Percentiles rank a stretch among this genome's conserved stretches.
Conservation (phyloP, 257 asterid genomes). For the Rehmannia glutinosa region DNA sequence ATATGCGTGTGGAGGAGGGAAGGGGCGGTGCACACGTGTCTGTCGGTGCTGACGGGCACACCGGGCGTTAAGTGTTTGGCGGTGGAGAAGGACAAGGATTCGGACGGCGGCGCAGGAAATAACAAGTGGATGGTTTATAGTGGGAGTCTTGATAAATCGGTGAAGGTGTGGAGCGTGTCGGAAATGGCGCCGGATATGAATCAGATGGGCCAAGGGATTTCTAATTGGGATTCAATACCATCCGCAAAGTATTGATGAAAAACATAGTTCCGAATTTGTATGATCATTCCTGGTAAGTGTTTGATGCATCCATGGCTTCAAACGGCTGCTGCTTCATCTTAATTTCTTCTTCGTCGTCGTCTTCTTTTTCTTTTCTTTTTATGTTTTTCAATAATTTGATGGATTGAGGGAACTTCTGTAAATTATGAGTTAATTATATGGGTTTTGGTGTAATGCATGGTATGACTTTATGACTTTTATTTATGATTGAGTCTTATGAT, state of each 20-base stretch:
- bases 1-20: slow-evolving; percentile 69
- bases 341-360: too few relatives aligned
- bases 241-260: slow-evolving; percentile 32
- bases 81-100: slow-evolving; percentile 46
- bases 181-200: slow-evolving; percentile 37
- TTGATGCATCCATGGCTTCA: too few relatives aligned
- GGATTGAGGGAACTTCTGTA: too few relatives aligned
- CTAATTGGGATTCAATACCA: slow-evolving; percentile 25
- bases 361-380: neutral
- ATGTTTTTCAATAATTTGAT: neutral
- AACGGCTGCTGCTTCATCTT: too few relatives aligned
- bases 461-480: too few relatives aligned
- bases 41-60: slow-evolving; percentile 52
- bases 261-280: too few relatives aligned
- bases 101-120: slow-evolving; percentile 2
- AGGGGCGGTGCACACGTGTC: slow-evolving; percentile 32
- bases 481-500: too few relatives aligned
- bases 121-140: slow-evolving; percentile 51
- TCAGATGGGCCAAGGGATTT: slow-evolving; percentile 20
- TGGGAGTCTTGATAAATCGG: slow-evolving; percentile 62
- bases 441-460: too few relatives aligned
- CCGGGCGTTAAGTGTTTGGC: slow-evolving; percentile 61
- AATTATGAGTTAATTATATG: slow-evolving; percentile 3
- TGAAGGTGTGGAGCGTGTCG: slow-evolving; percentile 61
- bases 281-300: too few relatives aligned